phyloP scores from a whole-genome alignment of 2,329 filamentous ascomycete genomes.

The Bimuria novae-zelandiae region DNA sequence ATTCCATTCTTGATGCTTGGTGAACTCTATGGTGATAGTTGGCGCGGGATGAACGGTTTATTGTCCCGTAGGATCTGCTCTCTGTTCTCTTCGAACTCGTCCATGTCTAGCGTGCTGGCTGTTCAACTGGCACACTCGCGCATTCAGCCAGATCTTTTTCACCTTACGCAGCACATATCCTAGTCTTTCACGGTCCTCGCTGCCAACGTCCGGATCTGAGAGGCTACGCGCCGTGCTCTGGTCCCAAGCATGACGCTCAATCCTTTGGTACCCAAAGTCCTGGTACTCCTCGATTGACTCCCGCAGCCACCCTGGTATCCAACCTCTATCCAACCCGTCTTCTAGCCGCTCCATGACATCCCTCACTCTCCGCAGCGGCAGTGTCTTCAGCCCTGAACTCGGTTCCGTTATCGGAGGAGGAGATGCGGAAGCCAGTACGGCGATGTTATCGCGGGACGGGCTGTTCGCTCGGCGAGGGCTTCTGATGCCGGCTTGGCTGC shows the following conservation, averaged over 20 bases:
- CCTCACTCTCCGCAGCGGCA: conserved; percentile 7
- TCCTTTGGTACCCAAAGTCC: conserved; percentile 16
- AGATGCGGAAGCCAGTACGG: neutral
- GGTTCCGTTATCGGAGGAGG: neutral
- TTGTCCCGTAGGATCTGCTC: too few relatives aligned
- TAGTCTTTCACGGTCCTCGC: conserved; percentile 7
- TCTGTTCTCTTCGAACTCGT: too few relatives aligned
- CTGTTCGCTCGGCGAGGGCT: conserved; percentile 11
- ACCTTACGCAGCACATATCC: conserved; percentile 13
- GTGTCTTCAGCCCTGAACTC: neutral
- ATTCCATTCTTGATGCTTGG: too few relatives aligned
- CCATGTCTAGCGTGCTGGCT: too few relatives aligned
- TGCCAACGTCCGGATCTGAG: conserved; percentile 2
- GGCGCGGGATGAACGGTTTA: too few relatives aligned
- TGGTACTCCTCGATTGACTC: conserved; percentile 14
- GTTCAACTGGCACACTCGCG: conserved; percentile 10
- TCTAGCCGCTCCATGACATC: conserved; percentile 15
- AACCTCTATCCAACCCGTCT: conserved; percentile 1
- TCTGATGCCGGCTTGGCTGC: conserved; percentile 15
- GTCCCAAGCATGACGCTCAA: conserved; percentile 11
- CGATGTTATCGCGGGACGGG: neutral
- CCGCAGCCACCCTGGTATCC: conserved; percentile 14
- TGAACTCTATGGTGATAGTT: too few relatives aligned
- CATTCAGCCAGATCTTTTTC: conserved; percentile 14
- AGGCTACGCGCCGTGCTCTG: conserved; percentile 8